phyloP scores from a whole-genome alignment of 2,329 filamentous ascomycete species.

The Bimuria novae-zelandiae region DNA sequence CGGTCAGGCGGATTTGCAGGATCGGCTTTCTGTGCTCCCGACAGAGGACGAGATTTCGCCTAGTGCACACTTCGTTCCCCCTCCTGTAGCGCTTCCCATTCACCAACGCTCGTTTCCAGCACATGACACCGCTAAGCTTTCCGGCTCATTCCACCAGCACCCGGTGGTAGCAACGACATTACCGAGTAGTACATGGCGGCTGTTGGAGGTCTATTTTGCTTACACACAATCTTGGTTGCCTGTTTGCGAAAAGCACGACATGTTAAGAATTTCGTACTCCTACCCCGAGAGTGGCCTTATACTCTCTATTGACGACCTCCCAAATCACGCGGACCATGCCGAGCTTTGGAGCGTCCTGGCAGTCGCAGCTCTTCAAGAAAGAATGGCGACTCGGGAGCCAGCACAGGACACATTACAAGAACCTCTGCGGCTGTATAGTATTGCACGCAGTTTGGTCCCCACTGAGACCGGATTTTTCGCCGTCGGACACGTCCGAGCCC shows the following conservation, averaged over 20 bases:
- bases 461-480: slow-evolving; percentile 38
- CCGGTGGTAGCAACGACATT: slow-evolving; percentile 37
- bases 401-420: slow-evolving; percentile 11
- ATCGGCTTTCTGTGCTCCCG: slow-evolving; percentile 8
- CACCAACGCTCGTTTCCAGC: neutral
- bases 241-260: slow-evolving; percentile 68
- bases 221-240: slow-evolving; percentile 80
- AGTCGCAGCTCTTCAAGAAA: slow-evolving; percentile 40
- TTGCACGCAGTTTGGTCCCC: slow-evolving; percentile 37
- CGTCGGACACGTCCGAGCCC: slow-evolving; percentile 48
- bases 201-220: slow-evolving; percentile 74
- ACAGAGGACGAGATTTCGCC: slow-evolving; percentile 12
- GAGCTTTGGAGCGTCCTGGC: slow-evolving; percentile 54
- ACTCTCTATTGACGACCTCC: slow-evolving; percentile 24
- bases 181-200: slow-evolving; percentile 60
- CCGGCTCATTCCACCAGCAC: slow-evolving; percentile 21
- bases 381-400: slow-evolving; percentile 2
- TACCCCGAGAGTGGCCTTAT: slow-evolving; percentile 54
- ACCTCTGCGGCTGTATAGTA: slow-evolving; percentile 30
- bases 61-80: slow-evolving; percentile 1
- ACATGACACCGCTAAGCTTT: neutral
- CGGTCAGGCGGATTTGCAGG: slow-evolving; percentile 6
- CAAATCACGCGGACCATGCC: slow-evolving; percentile 45
- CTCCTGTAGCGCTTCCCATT: neutral
- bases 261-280: slow-evolving; percentile 62